These are phyloP conservation scores for Setaria viridis DNA, from an alignment of 202 grass and related monocot species.

Conservation along the genomic window DNA sequence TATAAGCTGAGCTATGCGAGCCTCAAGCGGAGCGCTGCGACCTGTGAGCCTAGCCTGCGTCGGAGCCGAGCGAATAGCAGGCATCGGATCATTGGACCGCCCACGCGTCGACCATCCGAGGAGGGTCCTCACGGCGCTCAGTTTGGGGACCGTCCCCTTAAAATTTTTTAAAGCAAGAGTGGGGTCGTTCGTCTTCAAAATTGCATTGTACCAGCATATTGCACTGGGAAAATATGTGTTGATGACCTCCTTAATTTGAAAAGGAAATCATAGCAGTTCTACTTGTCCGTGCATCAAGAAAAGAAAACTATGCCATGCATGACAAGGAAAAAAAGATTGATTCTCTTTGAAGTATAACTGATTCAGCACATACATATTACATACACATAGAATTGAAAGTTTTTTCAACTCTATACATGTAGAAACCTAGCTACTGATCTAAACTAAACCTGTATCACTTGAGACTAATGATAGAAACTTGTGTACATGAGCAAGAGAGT, in stretches of 20 bases:
- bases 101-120: too few relatives aligned
- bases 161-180: too few relatives aligned
- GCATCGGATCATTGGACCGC: too few relatives aligned
- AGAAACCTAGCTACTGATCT: background rate
- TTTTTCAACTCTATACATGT: background rate
- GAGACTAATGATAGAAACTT: background rate
- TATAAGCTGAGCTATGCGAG: too few relatives aligned
- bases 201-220: background rate
- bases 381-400: background rate
- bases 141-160: too few relatives aligned
- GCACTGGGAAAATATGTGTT: background rate
- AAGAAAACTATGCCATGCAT: background rate
- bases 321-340: background rate
- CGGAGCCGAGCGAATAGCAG: too few relatives aligned
- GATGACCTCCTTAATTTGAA: background rate
- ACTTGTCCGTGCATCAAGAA: background rate
- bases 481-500: background rate
- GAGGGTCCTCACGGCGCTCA: too few relatives aligned
- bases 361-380: background rate
- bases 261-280: background rate
- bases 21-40: too few relatives aligned
- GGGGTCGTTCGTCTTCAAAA: too few relatives aligned
- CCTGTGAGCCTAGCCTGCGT: too few relatives aligned
- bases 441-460: background rate
- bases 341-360: background rate